Evolutionary conservation across 176 grass and related monocot species (phyloP), one percentile per base, ranked within the genome.

Genomic region (Paspalum vaginatum): DNA sequence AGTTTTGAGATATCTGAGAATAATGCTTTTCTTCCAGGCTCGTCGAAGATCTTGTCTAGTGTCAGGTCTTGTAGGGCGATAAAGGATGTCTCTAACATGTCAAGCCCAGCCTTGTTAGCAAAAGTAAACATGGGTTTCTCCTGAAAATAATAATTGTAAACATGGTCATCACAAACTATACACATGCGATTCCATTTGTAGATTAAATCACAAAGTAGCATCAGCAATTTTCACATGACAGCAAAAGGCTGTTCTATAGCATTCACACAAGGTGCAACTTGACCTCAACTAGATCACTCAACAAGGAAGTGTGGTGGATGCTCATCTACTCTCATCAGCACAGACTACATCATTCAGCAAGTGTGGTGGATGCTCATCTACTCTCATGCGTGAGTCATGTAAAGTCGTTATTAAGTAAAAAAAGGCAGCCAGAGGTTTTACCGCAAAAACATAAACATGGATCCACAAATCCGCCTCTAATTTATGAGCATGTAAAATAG

Each of bases 81-180:
- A 25, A 98, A 81, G 45, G 92, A 95, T 62, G 95, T 98, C 73
- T 98, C 95, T 69, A 98, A 64, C 95, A 98, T 98, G 79, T 98
- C 95, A 57, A 98, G 86, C 1, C 95, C 92, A 20, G 95, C 88
- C 65, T 98, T 93, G 75, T 98, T 98, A 21, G 95, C 95, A 62
- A 95, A 98, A 0, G 78, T 98, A 77, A 98, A 98, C 68, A 91
- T 79, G 0, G 92, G 90, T 53, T 93, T 88, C 32, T 87, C 91
- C 96, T 89, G 78, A 60, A 32, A 81, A 32, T 32, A 32, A 32
- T 32, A 32, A 32, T 32, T 32, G 32, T 32, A 32, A 32, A 32
- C 32, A 49, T 85, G 17, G 32, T 42, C 58, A 42, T 85, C 11
- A 71, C 26, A 76, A 65, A 53, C 39, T 47, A 61, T 10, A 43